Base-by-base conservation (phyloP, 2,329 filamentous ascomycete genomes). In the Paecilomyces dactylethromorphus region DNA sequence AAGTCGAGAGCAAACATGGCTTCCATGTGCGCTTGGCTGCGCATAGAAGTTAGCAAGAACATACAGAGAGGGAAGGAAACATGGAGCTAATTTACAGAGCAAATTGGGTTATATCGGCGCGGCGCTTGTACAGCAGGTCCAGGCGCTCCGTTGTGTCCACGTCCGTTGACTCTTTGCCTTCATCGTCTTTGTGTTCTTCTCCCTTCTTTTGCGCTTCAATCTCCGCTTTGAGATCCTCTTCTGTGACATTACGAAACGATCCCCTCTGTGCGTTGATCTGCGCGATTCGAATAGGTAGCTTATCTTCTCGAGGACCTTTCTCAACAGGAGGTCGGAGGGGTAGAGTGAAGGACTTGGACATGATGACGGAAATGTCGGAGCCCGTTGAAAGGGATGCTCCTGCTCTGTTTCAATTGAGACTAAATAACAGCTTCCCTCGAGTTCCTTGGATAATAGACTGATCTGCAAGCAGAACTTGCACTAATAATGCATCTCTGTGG, bases 201-300 rank as follows among this genome's bases (percentile, higher is more conserved):
- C 76, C 75, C 8, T 81, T 80, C 29, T 77, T 80, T 53, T 74
- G 72, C 7, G 74, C 74, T 45, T 77, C 76, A 18, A 94, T 87
- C 67, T 94, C 87, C 35, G 87, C 83, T 55, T 82, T 82, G 39
- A 97, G 78, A 51, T 85, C 82, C 55, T 86, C 82, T 72, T 96
- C 90, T 55, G 86, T 90, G 63, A 97, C 81, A 65, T 87, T 82
- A 60, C 91, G 87, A 71, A 97, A 95, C 24, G 91, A 90, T 13
- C 90, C 91, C 60, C 89, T 87, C 68, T 95, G 87, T 51, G 79
- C 75, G 65, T 92, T 89, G 68, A 96, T 88, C 64, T 92, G 91
- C 59, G 83, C 79, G 65, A 97, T 91, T 65, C 93, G 88, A 53
- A 88, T 83, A 58, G 84, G 80, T n/a, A 97, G 80, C 53, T 81